Base-by-base conservation (phyloP, 805 yeast species). In the Saccharomycodes ludwigii region DNA sequence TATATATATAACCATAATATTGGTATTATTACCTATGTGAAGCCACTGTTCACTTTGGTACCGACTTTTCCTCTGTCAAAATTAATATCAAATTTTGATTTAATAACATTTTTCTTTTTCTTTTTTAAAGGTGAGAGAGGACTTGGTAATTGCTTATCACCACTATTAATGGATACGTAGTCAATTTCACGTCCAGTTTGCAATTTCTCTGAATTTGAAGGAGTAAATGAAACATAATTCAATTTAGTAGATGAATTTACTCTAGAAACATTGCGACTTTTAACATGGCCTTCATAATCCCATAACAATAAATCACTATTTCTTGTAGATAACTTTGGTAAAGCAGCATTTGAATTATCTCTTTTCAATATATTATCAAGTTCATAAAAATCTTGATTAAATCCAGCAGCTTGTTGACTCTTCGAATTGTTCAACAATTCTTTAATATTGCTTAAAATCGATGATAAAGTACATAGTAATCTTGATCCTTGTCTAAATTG, bases 401-500 rank as follows among this genome's bases (percentile, higher is more conserved):
- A n/a, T n/a, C n/a, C n/a, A n/a, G n/a, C n/a, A n/a, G n/a, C n/a
- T n/a, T n/a, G n/a, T n/a, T n/a, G n/a, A n/a, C n/a, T n/a, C n/a
- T n/a, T n/a, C n/a, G n/a, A n/a, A n/a, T n/a, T n/a, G n/a, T 38
- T 27, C 15, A 40, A 24, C 9, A 34, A 36, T 35, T 47, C 43
- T 40, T 62, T 52, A 55, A 84, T 56, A 38, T 79, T 86, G 30
- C 65, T 52, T 24, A 84, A 54, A 13, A 80, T 80, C 52, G 79
- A 72, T 33, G 71, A 66, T 40, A 85, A 59, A 30, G 94, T 83
- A 39, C 74, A 75, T 48, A 85, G 59, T 38, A 82, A 73, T 39
- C 96, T 65, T 33, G 68, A 68, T 2, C 94, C 85, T 56, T 85
- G 95, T 38, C 95, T 66, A 50, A 76, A 82, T 54, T 85, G 85